Evolutionary conservation across 768 basidiomycete species (phyloP), one percentile per base, ranked within the genome.

Genomic region (Imleria badia): DNA sequence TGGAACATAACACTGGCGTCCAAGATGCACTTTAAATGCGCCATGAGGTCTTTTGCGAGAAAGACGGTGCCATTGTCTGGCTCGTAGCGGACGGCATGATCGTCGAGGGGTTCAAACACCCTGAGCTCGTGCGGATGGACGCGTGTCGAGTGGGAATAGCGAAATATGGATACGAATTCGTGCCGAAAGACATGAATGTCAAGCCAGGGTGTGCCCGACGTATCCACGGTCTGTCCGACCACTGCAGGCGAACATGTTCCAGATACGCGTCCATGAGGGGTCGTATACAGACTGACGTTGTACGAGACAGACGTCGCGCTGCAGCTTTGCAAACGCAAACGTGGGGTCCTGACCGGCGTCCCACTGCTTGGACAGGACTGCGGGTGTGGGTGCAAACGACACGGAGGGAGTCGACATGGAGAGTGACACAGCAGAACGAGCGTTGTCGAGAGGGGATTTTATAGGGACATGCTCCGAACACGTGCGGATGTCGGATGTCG

Each of bases 121-220:
- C 70, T 73, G 14, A 86, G 75, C 48, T 72, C 70, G 17, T 57
- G 58, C 11, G 70, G 66, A 33, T 60, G 63, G 0, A 72, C 46
- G 19, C 81, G 76, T 3, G 75, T 59, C 13, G 81, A 79, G 56
- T 85, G 79, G 1, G 70, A 70, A 52, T 81, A 78, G 36, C 84
- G 82, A 61, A 85, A 86, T 48, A 86, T 86, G 59, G 80, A 80
- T 66, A 81, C 80, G 58, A 84, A 84, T 66, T 85, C 84, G 63
- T 85, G 82, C 17, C 63, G 60, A 54, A 72, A 72, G 47, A 72
- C 38, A 30, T 65, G 56, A 1, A 72, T 48, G 31, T 65, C 61
- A 20, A 70, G 49, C n/a, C 53, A 23, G 11, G 58, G 50, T 2
- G 58, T 46, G 3, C 55, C 54, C 4, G 57, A 62, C 5, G 58